Base-by-base conservation (phyloP, 2,329 filamentous ascomycete species). In the Nigrospora osmanthi region DNA sequence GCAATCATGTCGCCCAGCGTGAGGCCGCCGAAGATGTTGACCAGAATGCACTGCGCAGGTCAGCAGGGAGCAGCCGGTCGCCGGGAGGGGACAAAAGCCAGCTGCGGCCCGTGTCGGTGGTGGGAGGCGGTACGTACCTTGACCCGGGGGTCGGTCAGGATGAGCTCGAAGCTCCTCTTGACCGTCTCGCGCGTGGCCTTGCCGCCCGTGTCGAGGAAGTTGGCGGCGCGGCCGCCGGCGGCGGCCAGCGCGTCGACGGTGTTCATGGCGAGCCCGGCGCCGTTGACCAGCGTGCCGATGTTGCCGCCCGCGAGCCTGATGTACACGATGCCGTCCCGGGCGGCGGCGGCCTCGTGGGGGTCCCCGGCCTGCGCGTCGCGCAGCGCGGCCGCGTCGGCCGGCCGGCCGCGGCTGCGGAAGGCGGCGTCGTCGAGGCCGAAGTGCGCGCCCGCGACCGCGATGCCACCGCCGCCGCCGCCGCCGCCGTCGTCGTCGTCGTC, bases 211-310 rank as follows among this genome's bases (percentile, higher is more conserved):
- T 95, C 89, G 44, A 95, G 73, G 61, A 95, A 95, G 56, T 95
- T 95, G 11, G 87, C 80, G 19, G 83, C 83, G 32, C 71, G 65
- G 2, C 87, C 87, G 10, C 83, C 83, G 44, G 80, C 77, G 12
- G 80, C 67, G 3, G 76, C 72, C 2, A 95, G 77, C 0, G 86
- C 85, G 60, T 95, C 89, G 48, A 90, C 81, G 0, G 89, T 95
- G 60, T 93, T 93, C 86, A 95, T 93, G 0, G 89, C 89, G 1
- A 95, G 75, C 0, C 89, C 89, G 0, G 90, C 89, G 37, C 89
- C 89, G 58, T 95, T 95, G 51, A 95, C 88, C 51, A 94, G 71
- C 1, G 86, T 95, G 34, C 88, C 89, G 43, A 95, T 83, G 49
- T 81, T 81, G 43, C 73, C 71, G 2, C 62, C 54, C 4, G 47